Evolutionary conservation across 768 basidiomycete genomes (phyloP).

Genomic region (Pleurotus eryngii): DNA sequence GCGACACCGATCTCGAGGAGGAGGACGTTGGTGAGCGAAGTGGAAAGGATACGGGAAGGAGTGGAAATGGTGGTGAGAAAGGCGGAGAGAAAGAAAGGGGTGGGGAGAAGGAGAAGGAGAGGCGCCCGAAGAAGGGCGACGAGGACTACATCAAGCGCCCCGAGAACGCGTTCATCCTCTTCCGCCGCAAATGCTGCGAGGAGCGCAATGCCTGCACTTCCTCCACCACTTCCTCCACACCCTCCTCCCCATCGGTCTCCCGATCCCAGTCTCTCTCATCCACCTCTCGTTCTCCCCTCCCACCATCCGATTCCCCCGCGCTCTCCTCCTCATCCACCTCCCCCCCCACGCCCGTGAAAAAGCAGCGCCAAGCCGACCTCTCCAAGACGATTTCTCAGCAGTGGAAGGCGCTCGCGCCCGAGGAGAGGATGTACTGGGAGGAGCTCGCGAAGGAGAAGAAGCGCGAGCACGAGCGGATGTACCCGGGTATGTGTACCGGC

Average conservation of each 20-base stretch:
- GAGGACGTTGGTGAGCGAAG: too few species aligned
- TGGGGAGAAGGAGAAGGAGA: not conserved
- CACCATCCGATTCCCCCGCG: not conserved
- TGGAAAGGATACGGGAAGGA: too few species aligned
- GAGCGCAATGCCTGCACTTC: slow-evolving; percentile 46
- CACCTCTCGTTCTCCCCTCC: too few species aligned
- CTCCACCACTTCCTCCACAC: not conserved
- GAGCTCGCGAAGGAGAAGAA: slow-evolving; percentile 75
- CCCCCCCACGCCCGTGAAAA: not conserved
- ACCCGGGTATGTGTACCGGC: slow-evolving; percentile 77
- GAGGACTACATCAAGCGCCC: slow-evolving; percentile 83
- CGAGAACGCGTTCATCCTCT: slow-evolving; percentile 83
- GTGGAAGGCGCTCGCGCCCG: slow-evolving; percentile 66
- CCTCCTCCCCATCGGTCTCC: not conserved
- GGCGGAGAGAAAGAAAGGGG: too few species aligned
- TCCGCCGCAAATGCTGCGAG: slow-evolving; percentile 76
- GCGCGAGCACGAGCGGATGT: slow-evolving; percentile 72
- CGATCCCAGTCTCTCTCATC: not conserved
- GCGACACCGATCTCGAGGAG: too few species aligned
- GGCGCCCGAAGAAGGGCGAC: slow-evolving; percentile 68
- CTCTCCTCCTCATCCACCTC: not conserved
- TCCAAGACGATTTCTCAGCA: slow-evolving; percentile 81
- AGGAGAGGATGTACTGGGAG: slow-evolving; percentile 75
- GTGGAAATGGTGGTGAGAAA: too few species aligned
- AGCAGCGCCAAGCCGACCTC: slow-evolving; percentile 67